Base-by-base conservation (phyloP, 2,329 filamentous ascomycete species). In the Bipolaris cookei region DNA sequence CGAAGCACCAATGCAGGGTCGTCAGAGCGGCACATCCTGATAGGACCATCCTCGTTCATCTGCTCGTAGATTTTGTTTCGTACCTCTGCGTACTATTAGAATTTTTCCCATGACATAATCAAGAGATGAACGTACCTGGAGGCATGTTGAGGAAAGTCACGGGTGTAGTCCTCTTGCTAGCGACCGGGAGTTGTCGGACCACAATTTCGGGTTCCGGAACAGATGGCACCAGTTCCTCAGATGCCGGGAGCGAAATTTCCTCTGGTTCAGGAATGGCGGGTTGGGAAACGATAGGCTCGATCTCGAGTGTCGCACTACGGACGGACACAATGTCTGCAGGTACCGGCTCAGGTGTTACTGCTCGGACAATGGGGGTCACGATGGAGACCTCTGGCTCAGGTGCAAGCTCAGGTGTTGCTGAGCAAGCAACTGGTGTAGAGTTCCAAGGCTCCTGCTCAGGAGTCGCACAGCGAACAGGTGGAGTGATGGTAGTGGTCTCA, bases 11-110 rank as follows among this genome's bases (percentile, higher is more conserved):
- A 50, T 3, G 59, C 56, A 3, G 59, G 51, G 23, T 61, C 59
- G 28, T 61, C 59, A 30, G 50, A 49, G 30, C 59, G 59, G 39
- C 56, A 59, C 56, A 61, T 61, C 18, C 59, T 43, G 48, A 61
- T 53, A 2, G 59, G 59, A 3, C n/a, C 28, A 3, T 59, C 51
- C 20, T 61, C 59, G 41, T 23, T 56, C 56, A 61, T 61, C 16
- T 48, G 39, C 13, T 59, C 51, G 13, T 61, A 61, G 30, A 61
- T 61, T 37, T 51, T 49, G 43, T 59, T 59, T 7, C 59, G 56
- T 11, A 61, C 37, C 52, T 61, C 59, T 61, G 52, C n/a, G n/a
- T 16, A 3, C 4, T 3, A 16, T 59, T 47, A 59, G 56, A n/a
- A 14, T 34, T 3, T n/a, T 13, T 2, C 10, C 28, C 4, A 10